Base-by-base conservation (phyloP, 257 asterid species). In the Nicotiana knightiana region DNA sequence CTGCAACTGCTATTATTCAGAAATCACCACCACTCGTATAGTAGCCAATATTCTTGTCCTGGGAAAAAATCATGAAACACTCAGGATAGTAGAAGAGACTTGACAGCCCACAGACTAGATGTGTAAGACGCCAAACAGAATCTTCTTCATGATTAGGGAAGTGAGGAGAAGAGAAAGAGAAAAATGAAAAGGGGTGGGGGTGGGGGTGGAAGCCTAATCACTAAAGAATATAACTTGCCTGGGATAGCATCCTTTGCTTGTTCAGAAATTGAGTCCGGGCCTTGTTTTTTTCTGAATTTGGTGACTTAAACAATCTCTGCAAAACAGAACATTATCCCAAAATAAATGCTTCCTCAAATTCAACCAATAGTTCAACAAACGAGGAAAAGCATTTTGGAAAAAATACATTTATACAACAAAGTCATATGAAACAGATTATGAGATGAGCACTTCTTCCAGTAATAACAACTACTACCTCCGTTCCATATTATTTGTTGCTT, bases 251-350 rank as follows among this genome's bases (percentile, higher is more conserved):
- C 79, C 98, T 85, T 76, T 96, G 95, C 82, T 94, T 94, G 91
- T 94, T 96, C 8, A 93, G 89, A 4, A 86, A 68, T 71, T 89
- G 99, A 2, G 99, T 96, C 81, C 99, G 88, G 4, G 97, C 97
- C 91, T 96, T 96, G 89, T 83, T 92, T 55, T 89, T 88, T 43
- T 87, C 90, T 0, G 98, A 96, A 88, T 94, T 96, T 3, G 94
- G 97, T 28, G 97, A 93, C 89, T 86, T 94, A 85, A 73, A 93
- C 89, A 92, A 80, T 88, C 93, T 92, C 98, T 94, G 96, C 58
- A 66, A 39, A 48, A 61, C 67, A 70, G 67, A 54, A 39, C 76
- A 59, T 30, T 16, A 67, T 10, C 67, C 17, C 61, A 6, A 18
- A 61, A 81, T 32, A 68, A 55, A 63, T 71, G 10, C 39, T 64